These are phyloP conservation scores for Candida qinlingensis DNA, from an alignment of 805 yeast species.

Conservation along the genomic window DNA sequence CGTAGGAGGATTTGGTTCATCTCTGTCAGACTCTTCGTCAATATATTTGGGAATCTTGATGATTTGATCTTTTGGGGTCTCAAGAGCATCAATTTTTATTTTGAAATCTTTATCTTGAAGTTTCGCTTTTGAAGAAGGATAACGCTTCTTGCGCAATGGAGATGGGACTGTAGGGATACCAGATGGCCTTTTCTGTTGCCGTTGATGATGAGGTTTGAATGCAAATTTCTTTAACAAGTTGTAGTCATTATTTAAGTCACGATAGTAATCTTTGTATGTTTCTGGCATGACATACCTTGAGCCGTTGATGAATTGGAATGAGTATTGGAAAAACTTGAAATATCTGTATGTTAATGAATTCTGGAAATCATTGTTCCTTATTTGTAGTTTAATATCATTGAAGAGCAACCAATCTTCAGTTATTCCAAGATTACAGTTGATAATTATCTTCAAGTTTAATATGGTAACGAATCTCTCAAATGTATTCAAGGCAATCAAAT, in stretches of 20 bases:
- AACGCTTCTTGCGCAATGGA: neutral
- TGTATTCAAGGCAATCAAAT: neutral
- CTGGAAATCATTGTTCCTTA: neutral
- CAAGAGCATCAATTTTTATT: slow-evolving; percentile 16
- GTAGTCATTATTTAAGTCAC: slow-evolving; percentile 18
- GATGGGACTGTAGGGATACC: no score
- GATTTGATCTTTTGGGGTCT: slow-evolving; percentile 22
- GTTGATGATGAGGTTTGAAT: slow-evolving; percentile 1
- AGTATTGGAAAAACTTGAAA: slow-evolving; percentile 12
- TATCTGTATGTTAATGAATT: slow-evolving; percentile 8
- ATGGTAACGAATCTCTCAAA: slow-evolving; percentile 1
- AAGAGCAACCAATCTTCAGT: slow-evolving; percentile 12
- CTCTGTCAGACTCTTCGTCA: slow-evolving; percentile 14
- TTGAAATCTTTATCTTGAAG: slow-evolving; percentile 3
- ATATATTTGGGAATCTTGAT: slow-evolving; percentile 19
- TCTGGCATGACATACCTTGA: slow-evolving; percentile 9
- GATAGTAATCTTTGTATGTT: slow-evolving; percentile 15
- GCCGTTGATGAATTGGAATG: slow-evolving; percentile 13
- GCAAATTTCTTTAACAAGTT: slow-evolving; percentile 13
- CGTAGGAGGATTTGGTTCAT: slow-evolving; percentile 23
- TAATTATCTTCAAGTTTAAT: slow-evolving; percentile 12
- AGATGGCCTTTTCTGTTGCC: neutral
- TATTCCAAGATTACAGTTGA: slow-evolving; percentile 16
- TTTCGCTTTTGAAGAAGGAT: neutral
- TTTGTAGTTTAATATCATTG: neutral